Evolutionary conservation across 1,284 basidiomycete species (phyloP).

Genomic region (Ustilago shanxiensis): DNA sequence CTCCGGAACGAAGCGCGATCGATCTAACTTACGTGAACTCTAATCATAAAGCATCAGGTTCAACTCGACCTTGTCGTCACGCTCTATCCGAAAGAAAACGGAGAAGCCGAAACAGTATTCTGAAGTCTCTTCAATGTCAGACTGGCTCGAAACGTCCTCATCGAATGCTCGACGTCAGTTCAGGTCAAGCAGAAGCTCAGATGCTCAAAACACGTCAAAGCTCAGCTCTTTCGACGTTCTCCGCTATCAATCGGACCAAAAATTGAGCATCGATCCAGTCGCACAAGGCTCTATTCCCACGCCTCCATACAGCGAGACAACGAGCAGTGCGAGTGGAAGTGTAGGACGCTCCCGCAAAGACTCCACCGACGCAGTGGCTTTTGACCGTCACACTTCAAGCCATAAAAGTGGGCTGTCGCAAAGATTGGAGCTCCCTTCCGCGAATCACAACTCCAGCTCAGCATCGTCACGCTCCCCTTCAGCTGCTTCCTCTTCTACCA

Average conservation of each 20-base stretch:
- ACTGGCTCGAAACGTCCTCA: neutral
- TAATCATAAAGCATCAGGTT: neutral
- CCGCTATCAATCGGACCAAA: slow-evolving; percentile 10
- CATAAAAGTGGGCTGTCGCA: neutral
- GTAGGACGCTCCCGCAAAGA: slow-evolving; percentile 32
- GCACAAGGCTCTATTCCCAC: slow-evolving; percentile 28
- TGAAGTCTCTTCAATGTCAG: slow-evolving; percentile 13
- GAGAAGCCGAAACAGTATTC: neutral
- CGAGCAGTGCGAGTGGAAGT: slow-evolving; percentile 41
- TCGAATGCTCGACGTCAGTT: slow-evolving; percentile 4
- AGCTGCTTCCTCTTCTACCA: slow-evolving; percentile 34
- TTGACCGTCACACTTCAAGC: neutral
- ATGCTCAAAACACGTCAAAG: neutral
- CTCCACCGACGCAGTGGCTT: slow-evolving; percentile 15
- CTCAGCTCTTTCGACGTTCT: slow-evolving; percentile 17
- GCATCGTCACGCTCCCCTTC: slow-evolving; percentile 29
- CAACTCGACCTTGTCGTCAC: neutral
- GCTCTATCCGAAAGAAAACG: neutral
- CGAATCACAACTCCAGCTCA: neutral
- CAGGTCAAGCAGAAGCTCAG: neutral
- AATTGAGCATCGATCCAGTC: neutral
- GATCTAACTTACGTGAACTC: neutral
- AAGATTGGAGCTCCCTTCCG: neutral
- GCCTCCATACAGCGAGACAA: slow-evolving; percentile 46
- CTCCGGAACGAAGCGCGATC: neutral